Base-by-base conservation (phyloP, 257 asterid genomes). In the Thymus quinquecostatus region DNA sequence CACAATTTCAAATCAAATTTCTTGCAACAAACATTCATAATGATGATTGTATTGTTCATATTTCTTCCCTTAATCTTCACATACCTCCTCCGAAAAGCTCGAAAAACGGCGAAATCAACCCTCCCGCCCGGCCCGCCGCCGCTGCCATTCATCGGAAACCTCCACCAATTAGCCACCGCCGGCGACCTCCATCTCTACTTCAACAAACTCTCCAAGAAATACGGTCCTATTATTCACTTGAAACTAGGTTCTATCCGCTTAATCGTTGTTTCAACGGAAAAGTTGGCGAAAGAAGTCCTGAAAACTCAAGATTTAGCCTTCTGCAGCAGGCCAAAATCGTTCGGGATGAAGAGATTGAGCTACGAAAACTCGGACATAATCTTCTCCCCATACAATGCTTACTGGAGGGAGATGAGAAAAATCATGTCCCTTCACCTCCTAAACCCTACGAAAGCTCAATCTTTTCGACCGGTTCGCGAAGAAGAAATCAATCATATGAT, bases 131-230 rank as follows among this genome's bases (percentile, higher is more conserved):
- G 72, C 4, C 80, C 80, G 0, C 80, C 57, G 0, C 40, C 49
- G 14, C 51, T 70, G 30, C 80, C 77, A 2, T 10, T 76, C 10
- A 76, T 76, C 30, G 80, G 80, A 36, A 76, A 70, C 73, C 62
- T 70, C 30, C 80, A 57, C 77, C 76, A 76, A 6, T 0, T 76
- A 4, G 57, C 10, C 38, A 32, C 36, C 3, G 49, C 67, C 32
- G 53, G 3, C 1, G 12, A 33, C 8, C 45, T 28, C 1, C 76
- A 70, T 5, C 4, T 64, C 0, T 76, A 64, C 8, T 50, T 76
- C 2, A 27, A 47, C 50, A 6, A 36, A 6, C 80, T 70, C 10
- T 69, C 80, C 29, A 43, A 53, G 14, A 62, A 53, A 63, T 54
- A 74, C 10, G 79, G 79, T 2, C 69, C 79, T 13, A 38, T 74